Evolutionary conservation across 139 green algal genomes (phyloP).

Genomic region (Picochlorum sp.): DNA sequence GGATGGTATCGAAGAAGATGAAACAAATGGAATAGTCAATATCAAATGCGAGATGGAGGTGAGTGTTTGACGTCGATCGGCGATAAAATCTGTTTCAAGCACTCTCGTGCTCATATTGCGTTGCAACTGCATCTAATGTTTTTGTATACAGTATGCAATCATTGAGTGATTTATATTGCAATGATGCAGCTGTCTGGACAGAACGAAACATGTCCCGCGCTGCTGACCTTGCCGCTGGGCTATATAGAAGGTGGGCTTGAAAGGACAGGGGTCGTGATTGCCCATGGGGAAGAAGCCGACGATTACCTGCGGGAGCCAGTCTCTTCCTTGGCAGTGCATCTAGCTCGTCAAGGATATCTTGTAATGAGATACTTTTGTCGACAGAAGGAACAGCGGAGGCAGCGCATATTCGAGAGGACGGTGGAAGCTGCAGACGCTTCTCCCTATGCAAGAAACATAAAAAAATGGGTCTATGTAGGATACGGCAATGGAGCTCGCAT

Average conservation of each 20-base stretch:
- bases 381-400: slow-evolving; percentile 44
- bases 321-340: slow-evolving; percentile 3
- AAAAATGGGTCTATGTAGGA: slow-evolving; percentile 44
- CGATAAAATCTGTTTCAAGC: too few species aligned
- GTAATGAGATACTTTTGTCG: slow-evolving; percentile 50
- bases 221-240: slow-evolving; percentile 14
- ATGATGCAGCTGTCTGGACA: slow-evolving; percentile 25
- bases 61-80: too few species aligned
- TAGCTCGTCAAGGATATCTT: slow-evolving; percentile 26
- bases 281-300: slow-evolving; percentile 41
- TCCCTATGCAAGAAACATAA: slow-evolving; percentile 38
- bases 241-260: slow-evolving; percentile 6
- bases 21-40: slow-evolving; percentile 30
- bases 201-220: slow-evolving; percentile 19
- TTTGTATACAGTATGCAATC: too few species aligned
- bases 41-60: slow-evolving; percentile 49
- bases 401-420: slow-evolving; percentile 51
- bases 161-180: too few species aligned
- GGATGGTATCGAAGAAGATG: slow-evolving; percentile 13
- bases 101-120: too few species aligned
- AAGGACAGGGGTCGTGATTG: slow-evolving; percentile 45
- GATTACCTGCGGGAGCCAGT: slow-evolving; percentile 41
- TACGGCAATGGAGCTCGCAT: slow-evolving; percentile 44
- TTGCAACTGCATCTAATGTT: too few species aligned
- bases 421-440: slow-evolving; percentile 42